Conservation (phyloP, 345 rosid genomes). For the Linum trigynum region DNA sequence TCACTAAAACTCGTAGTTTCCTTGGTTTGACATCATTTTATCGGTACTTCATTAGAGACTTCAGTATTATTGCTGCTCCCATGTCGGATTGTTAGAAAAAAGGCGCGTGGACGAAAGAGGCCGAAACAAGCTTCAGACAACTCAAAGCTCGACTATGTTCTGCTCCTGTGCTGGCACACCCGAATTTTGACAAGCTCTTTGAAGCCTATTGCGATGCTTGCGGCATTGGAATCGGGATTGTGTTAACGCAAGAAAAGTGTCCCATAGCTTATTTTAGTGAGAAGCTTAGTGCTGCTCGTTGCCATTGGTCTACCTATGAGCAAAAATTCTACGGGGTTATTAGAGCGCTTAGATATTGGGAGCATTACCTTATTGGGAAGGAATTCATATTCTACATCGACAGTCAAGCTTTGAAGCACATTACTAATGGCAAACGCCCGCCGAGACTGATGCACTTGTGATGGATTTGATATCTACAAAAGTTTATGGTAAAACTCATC, state of each 20-base stretch:
- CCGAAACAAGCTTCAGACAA: no score
- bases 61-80: no score
- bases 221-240: background rate
- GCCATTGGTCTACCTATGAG: background rate
- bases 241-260: background rate
- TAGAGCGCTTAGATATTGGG: background rate
- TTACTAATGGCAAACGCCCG: background rate
- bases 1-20: no score
- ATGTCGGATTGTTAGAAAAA: no score
- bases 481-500: background rate
- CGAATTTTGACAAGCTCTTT: no score
- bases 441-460: background rate
- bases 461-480: background rate
- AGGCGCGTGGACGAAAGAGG: no score
- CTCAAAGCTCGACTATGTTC: no score
- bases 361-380: background rate
- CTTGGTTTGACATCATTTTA: no score
- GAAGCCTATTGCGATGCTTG: no score
- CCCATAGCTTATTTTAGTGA: background rate
- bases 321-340: background rate
- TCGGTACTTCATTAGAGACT: no score
- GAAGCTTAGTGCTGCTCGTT: background rate
- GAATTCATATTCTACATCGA: background rate
- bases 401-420: background rate
- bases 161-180: no score